phyloP scores from a whole-genome alignment of 257 asterid species.

The Galeopsis tetrahit region DNA sequence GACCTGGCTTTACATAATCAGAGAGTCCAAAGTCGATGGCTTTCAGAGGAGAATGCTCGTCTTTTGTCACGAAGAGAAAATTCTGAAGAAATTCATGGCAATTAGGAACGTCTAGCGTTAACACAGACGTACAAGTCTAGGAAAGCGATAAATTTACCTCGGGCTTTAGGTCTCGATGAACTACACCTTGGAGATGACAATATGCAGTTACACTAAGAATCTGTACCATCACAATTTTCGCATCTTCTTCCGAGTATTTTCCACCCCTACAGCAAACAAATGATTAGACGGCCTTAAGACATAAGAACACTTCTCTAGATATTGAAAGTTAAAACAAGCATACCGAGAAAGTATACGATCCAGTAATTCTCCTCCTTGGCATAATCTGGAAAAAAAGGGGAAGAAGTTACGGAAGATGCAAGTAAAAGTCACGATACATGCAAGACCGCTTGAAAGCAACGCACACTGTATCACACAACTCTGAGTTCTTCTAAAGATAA shows the following conservation, averaged over 20 bases:
- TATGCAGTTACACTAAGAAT: constrained; percentile 58
- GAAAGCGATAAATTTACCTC: constrained; percentile 47
- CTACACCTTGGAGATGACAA: constrained; percentile 82
- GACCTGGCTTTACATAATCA: constrained; percentile 82
- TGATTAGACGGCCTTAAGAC: constrained; percentile 15
- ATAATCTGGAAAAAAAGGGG: constrained; percentile 46
- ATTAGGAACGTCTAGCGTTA: not conserved
- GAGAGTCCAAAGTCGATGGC: constrained; percentile 89
- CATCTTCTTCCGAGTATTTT: constrained; percentile 67
- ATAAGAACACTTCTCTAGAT: not conserved
- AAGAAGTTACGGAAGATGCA: not conserved
- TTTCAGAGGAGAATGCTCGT: constrained; percentile 64
- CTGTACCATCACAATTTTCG: constrained; percentile 61
- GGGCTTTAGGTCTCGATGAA: constrained; percentile 76
- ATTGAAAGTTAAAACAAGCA: not conserved
- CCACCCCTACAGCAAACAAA: constrained; percentile 57
- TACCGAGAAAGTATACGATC: constrained; percentile 69
- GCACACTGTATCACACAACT: not conserved
- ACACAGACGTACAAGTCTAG: not conserved
- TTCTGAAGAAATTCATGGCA: constrained; percentile 51
- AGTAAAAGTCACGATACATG: not conserved
- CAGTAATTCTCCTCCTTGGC: constrained; percentile 70
- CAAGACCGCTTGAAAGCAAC: not conserved
- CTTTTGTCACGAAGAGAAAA: constrained; percentile 61
- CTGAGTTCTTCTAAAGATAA: not conserved